Conservation (phyloP, 1,284 basidiomycete genomes). For the Ceratobasidium sp. region DNA sequence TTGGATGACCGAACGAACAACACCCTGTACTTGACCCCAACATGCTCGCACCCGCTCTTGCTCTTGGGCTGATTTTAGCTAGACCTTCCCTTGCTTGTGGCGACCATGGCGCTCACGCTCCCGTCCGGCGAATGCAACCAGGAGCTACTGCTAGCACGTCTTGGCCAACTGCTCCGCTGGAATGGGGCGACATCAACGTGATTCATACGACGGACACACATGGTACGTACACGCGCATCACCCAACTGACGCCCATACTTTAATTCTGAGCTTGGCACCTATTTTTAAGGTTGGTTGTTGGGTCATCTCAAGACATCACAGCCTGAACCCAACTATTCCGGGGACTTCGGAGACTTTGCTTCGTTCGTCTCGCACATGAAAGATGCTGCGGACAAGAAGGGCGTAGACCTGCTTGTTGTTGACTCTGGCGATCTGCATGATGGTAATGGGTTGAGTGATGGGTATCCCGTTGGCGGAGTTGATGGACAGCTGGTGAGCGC, state of each 20-base stretch:
- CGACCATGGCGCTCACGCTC: constrained; percentile 13
- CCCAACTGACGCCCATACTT: not conserved
- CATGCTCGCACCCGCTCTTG: constrained; percentile 6
- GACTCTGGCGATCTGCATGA: constrained; percentile 87
- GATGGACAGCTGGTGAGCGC: constrained; percentile 75
- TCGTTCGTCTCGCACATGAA: constrained; percentile 89
- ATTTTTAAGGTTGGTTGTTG: constrained; percentile 69
- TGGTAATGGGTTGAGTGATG: constrained; percentile 82
- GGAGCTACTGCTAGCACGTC: constrained; percentile 47
- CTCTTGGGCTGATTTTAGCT: constrained; percentile 6
- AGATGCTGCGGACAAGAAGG: constrained; percentile 73
- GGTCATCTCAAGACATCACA: constrained; percentile 77
- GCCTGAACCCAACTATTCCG: constrained; percentile 84
- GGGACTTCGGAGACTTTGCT: constrained; percentile 83
- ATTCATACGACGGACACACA: constrained; percentile 87
- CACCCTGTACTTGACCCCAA: not conserved
- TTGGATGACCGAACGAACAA: no score
- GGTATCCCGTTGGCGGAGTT: constrained; percentile 75
- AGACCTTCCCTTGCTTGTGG: constrained; percentile 11
- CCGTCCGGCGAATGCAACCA: constrained; percentile 42
- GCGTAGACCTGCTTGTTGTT: constrained; percentile 77
- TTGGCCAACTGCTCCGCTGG: constrained; percentile 61
- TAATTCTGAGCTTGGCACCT: not conserved
- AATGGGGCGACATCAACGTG: constrained; percentile 83
- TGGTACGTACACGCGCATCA: constrained; percentile 54